Percentiles rank a stretch among this genome's conserved stretches.
phyloP scores from a whole-genome alignment of 2,329 filamentous ascomycete species.

The Knufia petricola region DNA sequence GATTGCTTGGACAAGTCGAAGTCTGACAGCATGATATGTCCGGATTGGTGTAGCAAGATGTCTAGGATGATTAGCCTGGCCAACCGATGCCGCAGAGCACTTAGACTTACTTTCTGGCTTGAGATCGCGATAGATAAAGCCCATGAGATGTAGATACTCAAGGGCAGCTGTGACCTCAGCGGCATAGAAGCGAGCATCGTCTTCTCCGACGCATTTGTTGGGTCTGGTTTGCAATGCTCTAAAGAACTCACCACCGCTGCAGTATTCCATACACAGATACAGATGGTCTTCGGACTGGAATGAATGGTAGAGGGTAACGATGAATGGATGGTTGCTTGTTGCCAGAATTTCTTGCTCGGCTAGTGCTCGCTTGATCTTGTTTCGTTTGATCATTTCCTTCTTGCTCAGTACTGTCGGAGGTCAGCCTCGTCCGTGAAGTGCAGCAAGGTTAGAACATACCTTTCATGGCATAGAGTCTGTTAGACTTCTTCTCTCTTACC shows the following conservation, averaged over 20 bases:
- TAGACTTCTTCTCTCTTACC: conserved; percentile 95
- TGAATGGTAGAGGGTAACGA: conserved; percentile 95
- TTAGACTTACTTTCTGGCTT: conserved; percentile 83
- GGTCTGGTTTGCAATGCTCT: conserved; percentile 89
- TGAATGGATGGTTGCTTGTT: conserved; percentile 97
- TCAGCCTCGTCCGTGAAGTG: conserved; percentile 29
- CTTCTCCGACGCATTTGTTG: conserved; percentile 93
- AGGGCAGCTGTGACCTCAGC: conserved; percentile 93
- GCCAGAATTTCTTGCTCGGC: conserved; percentile 97
- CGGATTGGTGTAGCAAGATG: conserved; percentile 95
- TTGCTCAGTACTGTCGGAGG: conserved; percentile 73
- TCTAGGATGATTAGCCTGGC: conserved; percentile 50
- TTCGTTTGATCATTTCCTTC: conserved; percentile 99
- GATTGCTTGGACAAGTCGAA: conserved; percentile 98
- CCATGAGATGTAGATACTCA: conserved; percentile 97
- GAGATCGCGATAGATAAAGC: conserved; percentile 95
- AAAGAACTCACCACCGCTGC: conserved; percentile 97
- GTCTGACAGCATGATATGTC: conserved; percentile 98
- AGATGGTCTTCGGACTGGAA: conserved; percentile 98
- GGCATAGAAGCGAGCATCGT: conserved; percentile 93
- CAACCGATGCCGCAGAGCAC: neutral
- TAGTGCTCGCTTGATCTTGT: conserved; percentile 97
- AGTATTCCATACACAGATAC: conserved; percentile 99
- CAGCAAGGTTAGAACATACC: conserved; percentile 45
- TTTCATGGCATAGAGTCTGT: conserved; percentile 95